phyloP scores from a whole-genome alignment of 805 yeast species.

The Candida vartiovaarae region DNA sequence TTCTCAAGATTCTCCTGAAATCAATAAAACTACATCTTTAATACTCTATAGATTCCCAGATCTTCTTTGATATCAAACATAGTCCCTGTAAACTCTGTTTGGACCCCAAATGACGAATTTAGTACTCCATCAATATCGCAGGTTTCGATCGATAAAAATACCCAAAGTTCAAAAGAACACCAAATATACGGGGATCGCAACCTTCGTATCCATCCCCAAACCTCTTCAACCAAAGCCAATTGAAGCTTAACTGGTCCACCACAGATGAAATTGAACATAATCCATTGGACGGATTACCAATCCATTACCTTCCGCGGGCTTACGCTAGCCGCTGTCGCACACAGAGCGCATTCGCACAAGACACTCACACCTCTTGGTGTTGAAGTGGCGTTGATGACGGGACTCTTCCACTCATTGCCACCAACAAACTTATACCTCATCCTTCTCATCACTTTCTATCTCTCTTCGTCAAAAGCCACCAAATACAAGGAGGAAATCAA shows the following conservation, averaged over 20 bases:
- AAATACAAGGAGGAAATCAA: slow-evolving; percentile 32
- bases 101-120: too few relatives aligned
- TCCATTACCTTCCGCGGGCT: slow-evolving; percentile 12
- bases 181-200: too few relatives aligned
- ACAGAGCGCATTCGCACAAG: slow-evolving; percentile 27
- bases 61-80: too few relatives aligned
- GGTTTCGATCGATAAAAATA: too few relatives aligned
- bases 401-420: slow-evolving; percentile 33
- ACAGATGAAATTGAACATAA: neutral
- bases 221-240: too few relatives aligned
- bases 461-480: slow-evolving; percentile 33
- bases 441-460: slow-evolving; percentile 29
- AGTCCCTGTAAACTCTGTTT: too few relatives aligned
- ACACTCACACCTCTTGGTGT: slow-evolving; percentile 33
- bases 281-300: neutral
- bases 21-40: too few relatives aligned
- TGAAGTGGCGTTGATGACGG: slow-evolving; percentile 30
- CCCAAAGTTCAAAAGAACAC: too few relatives aligned
- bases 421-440: slow-evolving; percentile 27
- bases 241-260: neutral
- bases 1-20: too few relatives aligned
- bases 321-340: slow-evolving; percentile 9
- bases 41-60: too few relatives aligned
- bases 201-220: too few relatives aligned
- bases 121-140: too few relatives aligned